Evolutionary conservation across 2,329 filamentous ascomycete genomes (phyloP).

Genomic region (Penicillium sp.): DNA sequence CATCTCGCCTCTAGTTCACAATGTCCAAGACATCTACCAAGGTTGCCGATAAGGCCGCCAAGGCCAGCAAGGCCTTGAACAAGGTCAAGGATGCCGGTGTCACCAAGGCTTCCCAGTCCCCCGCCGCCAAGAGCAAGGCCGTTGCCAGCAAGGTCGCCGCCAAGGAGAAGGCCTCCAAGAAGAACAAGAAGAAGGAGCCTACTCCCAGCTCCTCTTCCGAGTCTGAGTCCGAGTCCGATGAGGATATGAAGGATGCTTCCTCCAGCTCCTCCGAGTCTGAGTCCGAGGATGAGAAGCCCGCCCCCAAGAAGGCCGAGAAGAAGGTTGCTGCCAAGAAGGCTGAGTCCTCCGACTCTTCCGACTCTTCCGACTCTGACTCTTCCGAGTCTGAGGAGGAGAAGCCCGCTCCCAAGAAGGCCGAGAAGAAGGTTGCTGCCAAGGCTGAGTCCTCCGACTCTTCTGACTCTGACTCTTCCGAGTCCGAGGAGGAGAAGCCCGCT

Average conservation of each 20-base stretch:
- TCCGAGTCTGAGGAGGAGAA: conserved; percentile 38
- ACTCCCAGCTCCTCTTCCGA: conserved; percentile 30
- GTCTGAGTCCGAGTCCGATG: conserved; percentile 37
- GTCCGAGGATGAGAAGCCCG: conserved; percentile 30
- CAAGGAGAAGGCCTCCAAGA: conserved; percentile 42
- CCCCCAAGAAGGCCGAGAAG: conserved; percentile 29
- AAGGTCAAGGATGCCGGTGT: conserved; percentile 50
- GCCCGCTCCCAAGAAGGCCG: conserved; percentile 24
- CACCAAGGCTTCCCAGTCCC: conserved; percentile 44
- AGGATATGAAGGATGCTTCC: conserved; percentile 36
- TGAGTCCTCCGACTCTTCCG: conserved; percentile 36
- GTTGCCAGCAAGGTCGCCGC: conserved; percentile 41
- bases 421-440: conserved; percentile 30
- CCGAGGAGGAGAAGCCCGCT: conserved; percentile 37
- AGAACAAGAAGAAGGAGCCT: conserved; percentile 46
- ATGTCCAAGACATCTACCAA: conserved; percentile 46
- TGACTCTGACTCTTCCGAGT: conserved; percentile 32
- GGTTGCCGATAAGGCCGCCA: conserved; percentile 36
- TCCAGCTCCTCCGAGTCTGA: conserved; percentile 24
- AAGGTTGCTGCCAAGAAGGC: conserved; percentile 30
- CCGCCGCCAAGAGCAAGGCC: conserved; percentile 47
- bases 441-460: conserved; percentile 29
- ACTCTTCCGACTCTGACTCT: conserved; percentile 31
- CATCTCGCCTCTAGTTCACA: conserved; percentile 26
- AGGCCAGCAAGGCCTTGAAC: conserved; percentile 43